phyloP scores from a whole-genome alignment of 1,139 yeast genomes.

The Arxiozyma heterogenica region DNA sequence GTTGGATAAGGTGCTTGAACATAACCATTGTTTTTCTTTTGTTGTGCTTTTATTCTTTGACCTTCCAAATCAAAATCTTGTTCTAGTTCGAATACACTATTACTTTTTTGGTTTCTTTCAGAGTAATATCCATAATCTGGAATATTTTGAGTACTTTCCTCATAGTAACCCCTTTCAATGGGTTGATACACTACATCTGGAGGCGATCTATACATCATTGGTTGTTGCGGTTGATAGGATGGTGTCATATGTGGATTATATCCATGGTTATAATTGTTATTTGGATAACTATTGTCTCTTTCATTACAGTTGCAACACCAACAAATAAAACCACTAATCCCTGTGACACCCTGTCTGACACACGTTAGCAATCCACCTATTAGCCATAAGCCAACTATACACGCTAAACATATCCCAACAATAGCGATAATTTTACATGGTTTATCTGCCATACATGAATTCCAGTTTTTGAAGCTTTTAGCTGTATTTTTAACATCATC shows the following conservation, averaged over 20 bases:
- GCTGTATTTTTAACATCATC: constrained; percentile 35
- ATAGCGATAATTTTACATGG: constrained; percentile 71
- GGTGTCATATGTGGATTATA: not conserved
- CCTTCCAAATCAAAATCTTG: constrained; percentile 29
- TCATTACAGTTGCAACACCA: constrained; percentile 34
- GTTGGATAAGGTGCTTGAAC: not conserved
- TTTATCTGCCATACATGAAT: constrained; percentile 69
- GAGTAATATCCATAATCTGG: constrained; percentile 10
- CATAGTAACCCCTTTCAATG: constrained; percentile 14
- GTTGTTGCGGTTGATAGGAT: constrained; percentile 2
- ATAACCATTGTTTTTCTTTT: constrained; percentile 3
- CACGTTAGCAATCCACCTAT: constrained; percentile 36
- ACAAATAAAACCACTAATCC: constrained; percentile 32
- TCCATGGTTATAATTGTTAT: not conserved
- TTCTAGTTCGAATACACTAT: constrained; percentile 24
- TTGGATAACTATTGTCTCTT: not conserved
- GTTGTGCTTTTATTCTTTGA: constrained; percentile 16
- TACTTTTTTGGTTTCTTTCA: not conserved
- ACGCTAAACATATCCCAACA: constrained; percentile 58
- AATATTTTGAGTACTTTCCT: constrained; percentile 10
- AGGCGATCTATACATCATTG: constrained; percentile 2
- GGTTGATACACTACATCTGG: constrained; percentile 28
- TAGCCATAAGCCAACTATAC: constrained; percentile 33
- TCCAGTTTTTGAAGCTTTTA: constrained; percentile 56
- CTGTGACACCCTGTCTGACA: constrained; percentile 34